A percentile compares a stretch with the other conserved stretches of the same genome.
These are phyloP conservation scores for Prunus mongolica DNA, from an alignment of 306 rosid genomes.

Conservation along the genomic window DNA sequence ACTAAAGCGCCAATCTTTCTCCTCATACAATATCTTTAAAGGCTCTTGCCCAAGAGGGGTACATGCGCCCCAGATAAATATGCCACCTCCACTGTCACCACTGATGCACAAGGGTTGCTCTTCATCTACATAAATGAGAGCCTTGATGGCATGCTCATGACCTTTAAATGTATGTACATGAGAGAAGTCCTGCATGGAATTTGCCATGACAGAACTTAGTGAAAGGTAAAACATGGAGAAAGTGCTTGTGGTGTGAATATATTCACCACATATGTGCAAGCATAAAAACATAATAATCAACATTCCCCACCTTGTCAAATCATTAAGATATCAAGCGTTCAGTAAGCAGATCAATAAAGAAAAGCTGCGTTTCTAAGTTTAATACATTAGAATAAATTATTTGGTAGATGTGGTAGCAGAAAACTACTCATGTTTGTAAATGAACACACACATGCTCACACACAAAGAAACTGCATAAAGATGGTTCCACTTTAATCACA, in stretches of 20 bases:
- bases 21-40: conserved; percentile 66
- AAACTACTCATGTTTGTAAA: conserved; percentile 5
- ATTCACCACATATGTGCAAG: not conserved
- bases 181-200: conserved; percentile 70
- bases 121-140: conserved; percentile 59
- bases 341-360: not conserved
- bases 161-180: conserved; percentile 77
- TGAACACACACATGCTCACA: not conserved
- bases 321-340: not conserved
- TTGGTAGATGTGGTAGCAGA: not conserved
- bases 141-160: conserved; percentile 78
- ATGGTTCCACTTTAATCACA: conserved; percentile 1
- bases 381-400: not conserved
- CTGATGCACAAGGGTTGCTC: conserved; percentile 80
- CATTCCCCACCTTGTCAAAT: not conserved
- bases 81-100: conserved; percentile 83
- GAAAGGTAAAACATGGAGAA: conserved; percentile 11
- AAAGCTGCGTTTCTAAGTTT: not conserved
- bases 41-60: conserved; percentile 60
- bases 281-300: conserved; percentile 1
- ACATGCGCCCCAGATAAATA: conserved; percentile 64
- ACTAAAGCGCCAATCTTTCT: conserved; percentile 93
- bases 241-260: not conserved
- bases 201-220: conserved; percentile 21
- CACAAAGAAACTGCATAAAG: not conserved